A percentile compares a stretch with the other conserved stretches of the same genome.
Conservation (phyloP, 164 flowering plant genomes). For the Protea cynaroides region DNA sequence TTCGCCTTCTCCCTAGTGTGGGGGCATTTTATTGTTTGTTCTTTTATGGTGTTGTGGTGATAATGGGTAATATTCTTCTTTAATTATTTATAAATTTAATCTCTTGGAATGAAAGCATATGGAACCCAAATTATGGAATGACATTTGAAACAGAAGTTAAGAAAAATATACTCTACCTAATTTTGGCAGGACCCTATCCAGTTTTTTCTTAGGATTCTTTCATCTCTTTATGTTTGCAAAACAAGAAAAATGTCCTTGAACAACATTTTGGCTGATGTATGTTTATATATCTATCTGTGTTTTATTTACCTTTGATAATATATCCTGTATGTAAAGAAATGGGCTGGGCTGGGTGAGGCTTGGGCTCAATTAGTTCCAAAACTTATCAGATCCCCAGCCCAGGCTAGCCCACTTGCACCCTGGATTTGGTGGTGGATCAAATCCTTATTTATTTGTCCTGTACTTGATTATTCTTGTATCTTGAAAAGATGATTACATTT, state of each 20-base stretch:
- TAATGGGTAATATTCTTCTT: neutral
- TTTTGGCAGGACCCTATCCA: too few relatives aligned
- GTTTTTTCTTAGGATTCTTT: neutral
- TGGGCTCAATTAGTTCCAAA: too few relatives aligned
- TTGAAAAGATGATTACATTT: neutral
- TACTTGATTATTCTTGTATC: neutral
- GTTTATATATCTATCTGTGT: neutral
- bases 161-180: neutral
- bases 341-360: too few relatives aligned
- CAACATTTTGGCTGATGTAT: neutral
- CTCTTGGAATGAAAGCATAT: neutral
- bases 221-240: neutral
- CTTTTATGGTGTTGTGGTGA: too few relatives aligned
- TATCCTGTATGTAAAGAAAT: neutral
- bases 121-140: neutral
- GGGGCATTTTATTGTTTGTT: too few relatives aligned
- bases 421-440: too few relatives aligned
- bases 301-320: too few relatives aligned
- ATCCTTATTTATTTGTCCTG: neutral
- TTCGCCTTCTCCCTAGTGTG: too few relatives aligned
- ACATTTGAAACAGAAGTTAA: neutral
- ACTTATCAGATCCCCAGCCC: too few relatives aligned
- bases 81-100: neutral
- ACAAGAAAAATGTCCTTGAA: neutral
- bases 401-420: too few relatives aligned